Conservation (phyloP, 2,329 filamentous ascomycete species). For the Fusarium piperis region DNA sequence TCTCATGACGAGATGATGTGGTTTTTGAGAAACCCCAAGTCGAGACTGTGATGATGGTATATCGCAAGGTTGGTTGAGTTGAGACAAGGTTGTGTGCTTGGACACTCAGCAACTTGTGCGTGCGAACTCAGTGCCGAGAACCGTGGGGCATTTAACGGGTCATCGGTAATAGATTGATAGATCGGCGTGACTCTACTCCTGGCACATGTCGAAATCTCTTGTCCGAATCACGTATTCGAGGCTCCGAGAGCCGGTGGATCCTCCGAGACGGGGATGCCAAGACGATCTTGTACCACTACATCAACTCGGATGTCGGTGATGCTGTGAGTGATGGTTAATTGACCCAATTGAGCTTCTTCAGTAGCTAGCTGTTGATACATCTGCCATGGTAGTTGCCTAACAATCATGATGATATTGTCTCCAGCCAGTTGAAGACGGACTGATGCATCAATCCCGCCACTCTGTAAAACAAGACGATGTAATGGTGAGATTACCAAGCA, state of each 20-base stretch:
- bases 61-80: neutral
- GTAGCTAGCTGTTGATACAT: neutral
- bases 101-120: neutral
- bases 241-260: constrained; percentile 13
- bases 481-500: neutral
- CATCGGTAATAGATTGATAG: constrained; percentile 13
- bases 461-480: neutral
- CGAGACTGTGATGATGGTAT: neutral
- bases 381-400: neutral
- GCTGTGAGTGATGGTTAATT: neutral
- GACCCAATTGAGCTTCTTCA: neutral
- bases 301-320: neutral
- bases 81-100: neutral
- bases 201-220: constrained; percentile 30
- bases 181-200: constrained; percentile 7
- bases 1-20: neutral
- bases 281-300: neutral
- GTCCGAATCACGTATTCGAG: constrained; percentile 26
- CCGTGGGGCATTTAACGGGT: constrained; percentile 7
- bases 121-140: neutral
- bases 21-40: neutral
- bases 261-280: neutral
- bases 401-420: neutral
- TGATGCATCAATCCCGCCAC: neutral
- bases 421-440: neutral